Conservation (phyloP, 2,329 filamentous ascomycete species). For the Pseudophaeomoniella oleicola region DNA sequence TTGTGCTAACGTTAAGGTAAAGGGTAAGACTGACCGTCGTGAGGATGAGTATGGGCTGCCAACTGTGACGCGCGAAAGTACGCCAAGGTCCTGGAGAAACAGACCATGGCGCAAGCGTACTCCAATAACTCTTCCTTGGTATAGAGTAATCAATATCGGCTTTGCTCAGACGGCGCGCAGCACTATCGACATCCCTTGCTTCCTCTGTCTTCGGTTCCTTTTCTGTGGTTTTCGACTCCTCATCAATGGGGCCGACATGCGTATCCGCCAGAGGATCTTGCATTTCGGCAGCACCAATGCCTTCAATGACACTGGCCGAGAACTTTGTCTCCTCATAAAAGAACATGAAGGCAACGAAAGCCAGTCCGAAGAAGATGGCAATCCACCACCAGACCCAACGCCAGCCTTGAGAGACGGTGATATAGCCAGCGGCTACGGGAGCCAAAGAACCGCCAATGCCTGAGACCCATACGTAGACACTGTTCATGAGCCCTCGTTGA, state of each 20-base stretch:
- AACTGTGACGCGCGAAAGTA: slow-evolving; percentile 16
- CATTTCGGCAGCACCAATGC: slow-evolving; percentile 3
- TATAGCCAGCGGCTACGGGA: slow-evolving; percentile 19
- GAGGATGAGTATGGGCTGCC: slow-evolving; percentile 18
- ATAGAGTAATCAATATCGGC: slow-evolving; percentile 15
- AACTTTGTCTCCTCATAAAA: slow-evolving; percentile 24
- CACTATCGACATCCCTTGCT: slow-evolving; percentile 4
- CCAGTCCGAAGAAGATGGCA: slow-evolving; percentile 16
- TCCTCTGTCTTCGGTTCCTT: slow-evolving; percentile 3
- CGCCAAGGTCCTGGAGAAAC: slow-evolving; percentile 11
- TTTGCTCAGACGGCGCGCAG: slow-evolving; percentile 5
- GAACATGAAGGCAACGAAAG: slow-evolving; percentile 17
- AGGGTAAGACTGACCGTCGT: slow-evolving; percentile 17
- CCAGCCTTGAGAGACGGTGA: slow-evolving; percentile 20
- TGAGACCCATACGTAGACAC: slow-evolving; percentile 29
- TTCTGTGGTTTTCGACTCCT: slow-evolving; percentile 5
- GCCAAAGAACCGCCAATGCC: slow-evolving; percentile 21
- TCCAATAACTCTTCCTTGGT: slow-evolving; percentile 13
- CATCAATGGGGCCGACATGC: slow-evolving; percentile 1
- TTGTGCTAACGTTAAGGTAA: not conserved
- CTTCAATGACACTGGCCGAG: slow-evolving; percentile 9
- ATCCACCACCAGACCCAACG: slow-evolving; percentile 21
- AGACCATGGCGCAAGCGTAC: slow-evolving; percentile 14
- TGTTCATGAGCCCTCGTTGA: slow-evolving; percentile 35
- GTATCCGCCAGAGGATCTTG: not conserved